phyloP scores from a whole-genome alignment of 192 early-diverging fungal species.

The Podila epigama region DNA sequence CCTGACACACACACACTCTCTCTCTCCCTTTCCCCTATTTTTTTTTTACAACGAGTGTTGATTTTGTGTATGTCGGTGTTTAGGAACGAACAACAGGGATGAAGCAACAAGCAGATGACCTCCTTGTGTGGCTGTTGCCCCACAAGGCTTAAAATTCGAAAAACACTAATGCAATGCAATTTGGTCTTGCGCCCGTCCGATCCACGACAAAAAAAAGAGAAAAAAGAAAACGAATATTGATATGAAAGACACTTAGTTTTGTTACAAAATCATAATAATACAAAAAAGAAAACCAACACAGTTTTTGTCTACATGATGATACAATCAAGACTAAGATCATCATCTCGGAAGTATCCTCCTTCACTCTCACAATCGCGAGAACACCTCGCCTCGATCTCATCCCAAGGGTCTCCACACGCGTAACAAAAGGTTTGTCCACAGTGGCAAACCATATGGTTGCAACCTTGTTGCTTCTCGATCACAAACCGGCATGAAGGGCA shows the following conservation, averaged over 20 bases:
- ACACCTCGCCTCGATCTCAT: slow-evolving; percentile 39
- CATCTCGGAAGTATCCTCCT: slow-evolving; percentile 24
- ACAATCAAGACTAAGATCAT: slow-evolving; percentile 32
- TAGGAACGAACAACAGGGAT: too few species aligned
- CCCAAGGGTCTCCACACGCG: slow-evolving; percentile 34
- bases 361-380: slow-evolving; percentile 37
- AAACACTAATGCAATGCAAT: too few species aligned
- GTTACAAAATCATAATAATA: neutral
- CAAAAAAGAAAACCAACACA: neutral
- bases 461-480: slow-evolving; percentile 45
- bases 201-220: too few species aligned
- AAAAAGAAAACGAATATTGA: too few species aligned
- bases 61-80: too few species aligned
- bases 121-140: too few species aligned
- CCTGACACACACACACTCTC: too few species aligned
- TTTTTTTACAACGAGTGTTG: too few species aligned
- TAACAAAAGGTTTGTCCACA: slow-evolving; percentile 49
- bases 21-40: too few species aligned
- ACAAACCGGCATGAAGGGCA: slow-evolving; percentile 47
- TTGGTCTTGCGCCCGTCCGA: too few species aligned
- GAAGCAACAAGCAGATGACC: too few species aligned
- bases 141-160: too few species aligned
- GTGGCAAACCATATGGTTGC: slow-evolving; percentile 49
- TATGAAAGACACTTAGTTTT: neutral
- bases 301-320: slow-evolving; percentile 43